Percentiles rank a stretch among this genome's conserved stretches.
phyloP scores from a whole-genome alignment of 1,284 basidiomycete genomes.

The Ganoderma lingzhi region DNA sequence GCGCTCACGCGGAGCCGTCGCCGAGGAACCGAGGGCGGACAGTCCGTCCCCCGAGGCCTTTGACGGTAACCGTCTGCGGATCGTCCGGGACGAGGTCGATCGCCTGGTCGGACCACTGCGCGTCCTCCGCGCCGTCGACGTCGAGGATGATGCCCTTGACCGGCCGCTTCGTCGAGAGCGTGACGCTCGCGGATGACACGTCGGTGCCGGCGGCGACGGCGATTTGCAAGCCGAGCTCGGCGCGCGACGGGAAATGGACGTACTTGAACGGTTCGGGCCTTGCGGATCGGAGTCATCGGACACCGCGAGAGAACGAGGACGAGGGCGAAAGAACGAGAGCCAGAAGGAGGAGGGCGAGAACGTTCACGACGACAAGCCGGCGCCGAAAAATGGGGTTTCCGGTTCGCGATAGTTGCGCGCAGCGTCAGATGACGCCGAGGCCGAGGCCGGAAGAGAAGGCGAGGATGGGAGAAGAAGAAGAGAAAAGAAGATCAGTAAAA shows the following conservation, averaged over 20 bases:
- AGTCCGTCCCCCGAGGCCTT: constrained; percentile 70
- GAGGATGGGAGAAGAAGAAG: constrained; percentile 9
- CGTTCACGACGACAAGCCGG: neutral
- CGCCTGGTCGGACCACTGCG: constrained; percentile 86
- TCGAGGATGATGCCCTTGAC: constrained; percentile 89
- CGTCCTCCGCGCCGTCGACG: constrained; percentile 68
- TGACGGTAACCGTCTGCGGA: constrained; percentile 69
- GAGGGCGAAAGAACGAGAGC: neutral
- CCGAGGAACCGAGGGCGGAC: constrained; percentile 77
- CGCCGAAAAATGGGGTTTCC: neutral
- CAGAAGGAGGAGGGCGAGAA: neutral
- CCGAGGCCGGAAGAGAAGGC: neutral
- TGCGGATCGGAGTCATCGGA: constrained; percentile 19
- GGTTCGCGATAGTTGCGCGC: neutral
- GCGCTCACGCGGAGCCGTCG: constrained; percentile 63
- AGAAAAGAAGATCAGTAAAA: constrained; percentile 10
- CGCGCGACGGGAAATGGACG: constrained; percentile 76
- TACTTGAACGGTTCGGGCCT: constrained; percentile 95
- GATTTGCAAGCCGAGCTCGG: constrained; percentile 65
- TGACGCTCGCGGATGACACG: constrained; percentile 52
- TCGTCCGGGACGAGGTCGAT: constrained; percentile 89
- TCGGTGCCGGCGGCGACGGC: constrained; percentile 46
- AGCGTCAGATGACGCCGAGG: constrained; percentile 3
- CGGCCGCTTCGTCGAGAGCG: constrained; percentile 69
- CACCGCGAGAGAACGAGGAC: neutral